Evolutionary conservation across 345 rosid species (phyloP), one percentile per base, ranked within the genome.

Genomic region (Trapa bicornis): DNA sequence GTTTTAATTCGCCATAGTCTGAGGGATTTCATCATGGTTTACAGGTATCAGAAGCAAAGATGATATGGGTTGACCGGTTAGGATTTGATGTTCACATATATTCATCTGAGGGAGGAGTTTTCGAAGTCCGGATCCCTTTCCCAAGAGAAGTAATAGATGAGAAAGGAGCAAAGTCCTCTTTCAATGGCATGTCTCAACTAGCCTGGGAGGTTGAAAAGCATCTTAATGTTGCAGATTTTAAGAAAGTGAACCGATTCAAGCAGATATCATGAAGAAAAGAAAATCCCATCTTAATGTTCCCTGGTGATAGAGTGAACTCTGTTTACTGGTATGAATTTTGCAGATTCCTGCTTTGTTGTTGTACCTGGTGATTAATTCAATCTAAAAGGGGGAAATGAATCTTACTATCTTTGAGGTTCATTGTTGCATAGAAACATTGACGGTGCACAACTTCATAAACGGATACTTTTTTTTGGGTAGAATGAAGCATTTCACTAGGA

Each of bases 171-270:
- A 92, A 85, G 75, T 92, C 98, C 39, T 87, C 96, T 8, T 85
- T 89, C 64, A 92, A 92, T 76, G 77, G 98, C 60, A 87, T 92
- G 98, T 89, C 98, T 37, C 96, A 92, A 67, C 80, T 80, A 13
- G 98, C 96, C 38, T 89, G 98, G 98, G 98, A 92, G 80, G 88
- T 88, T 58, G 98, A 89, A 78, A 92, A 86, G 74, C 83, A 84
- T 71, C 84, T 79, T 73, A 76, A 75, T 29, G 71, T 70, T 1
- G 78, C 83, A 0, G 82, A 83, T 61, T 84, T 87, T 70, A 15
- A 78, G 74, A 92, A 86, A 83, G 96, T 86, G 56, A 85, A 79
- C 70, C 82, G 81, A 48, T 68, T 87, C 72, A 92, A 86, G 78
- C 87, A 71, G 75, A 76, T 87, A n/a, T 58, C 73, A 17, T 70